A percentile compares a stretch with the other conserved stretches of the same genome.
Evolutionary conservation across 495 filamentous ascomycete genomes (phyloP).

Genomic region (Podospora australis): DNA sequence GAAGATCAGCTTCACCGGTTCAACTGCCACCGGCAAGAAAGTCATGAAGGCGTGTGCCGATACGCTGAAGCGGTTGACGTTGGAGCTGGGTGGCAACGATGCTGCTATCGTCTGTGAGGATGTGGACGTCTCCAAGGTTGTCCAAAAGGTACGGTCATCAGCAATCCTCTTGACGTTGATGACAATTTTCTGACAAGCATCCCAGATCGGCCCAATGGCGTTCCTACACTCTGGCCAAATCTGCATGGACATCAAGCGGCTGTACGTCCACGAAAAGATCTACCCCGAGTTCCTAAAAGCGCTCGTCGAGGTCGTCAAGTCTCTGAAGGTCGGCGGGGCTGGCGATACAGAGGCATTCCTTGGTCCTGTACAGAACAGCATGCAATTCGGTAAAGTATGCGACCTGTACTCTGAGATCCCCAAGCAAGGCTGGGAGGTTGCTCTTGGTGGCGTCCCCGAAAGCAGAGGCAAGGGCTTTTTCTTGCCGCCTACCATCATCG

Average conservation of each 20-base stretch:
- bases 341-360: constrained; percentile 34
- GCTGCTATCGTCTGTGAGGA: constrained; percentile 59
- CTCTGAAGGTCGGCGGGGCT: constrained; percentile 31
- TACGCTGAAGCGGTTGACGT: constrained; percentile 50
- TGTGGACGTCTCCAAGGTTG: constrained; percentile 54
- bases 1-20: constrained; percentile 64
- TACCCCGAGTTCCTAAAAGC: constrained; percentile 52
- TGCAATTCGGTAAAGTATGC: constrained; percentile 50
- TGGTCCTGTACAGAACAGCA: constrained; percentile 54
- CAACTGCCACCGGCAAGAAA: constrained; percentile 54
- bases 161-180: constrained; percentile 35
- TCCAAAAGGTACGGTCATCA: constrained; percentile 42
- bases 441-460: constrained; percentile 20
- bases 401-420: constrained; percentile 34
- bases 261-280: constrained; percentile 62
- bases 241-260: constrained; percentile 48
- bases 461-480: constrained; percentile 31
- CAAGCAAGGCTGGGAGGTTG: constrained; percentile 34
- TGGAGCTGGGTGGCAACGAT: constrained; percentile 60
- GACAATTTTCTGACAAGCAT: background rate
- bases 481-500: constrained; percentile 37
- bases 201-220: constrained; percentile 41
- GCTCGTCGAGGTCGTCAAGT: constrained; percentile 48
- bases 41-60: constrained; percentile 48
- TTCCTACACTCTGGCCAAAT: constrained; percentile 55